These are phyloP conservation scores for Termitomyces sp. DNA, from an alignment of 768 basidiomycete species.

Conservation along the genomic window DNA sequence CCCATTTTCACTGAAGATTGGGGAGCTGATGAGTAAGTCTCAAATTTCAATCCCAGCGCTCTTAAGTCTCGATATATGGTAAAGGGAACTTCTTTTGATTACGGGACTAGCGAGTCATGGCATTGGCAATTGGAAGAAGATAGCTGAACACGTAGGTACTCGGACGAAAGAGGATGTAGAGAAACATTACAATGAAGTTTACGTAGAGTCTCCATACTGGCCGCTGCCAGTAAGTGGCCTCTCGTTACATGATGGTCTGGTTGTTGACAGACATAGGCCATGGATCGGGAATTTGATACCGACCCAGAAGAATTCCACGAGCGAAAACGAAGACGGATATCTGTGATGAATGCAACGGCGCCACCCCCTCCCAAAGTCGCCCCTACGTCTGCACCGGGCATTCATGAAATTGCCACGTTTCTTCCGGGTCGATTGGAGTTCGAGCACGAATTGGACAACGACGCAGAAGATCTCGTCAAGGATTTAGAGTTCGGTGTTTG, in stretches of 20 bases:
- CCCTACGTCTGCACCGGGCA: constrained; percentile 84
- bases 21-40: constrained; percentile 92
- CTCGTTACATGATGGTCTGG: background rate
- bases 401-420: constrained; percentile 89
- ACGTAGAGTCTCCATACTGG: constrained; percentile 74
- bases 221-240: constrained; percentile 64
- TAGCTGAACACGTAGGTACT: constrained; percentile 91
- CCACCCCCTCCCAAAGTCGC: constrained; percentile 61
- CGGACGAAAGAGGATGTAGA: constrained; percentile 92
- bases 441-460: constrained; percentile 95
- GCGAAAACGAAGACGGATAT: constrained; percentile 83
- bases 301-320: constrained; percentile 82
- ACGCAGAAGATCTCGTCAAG: constrained; percentile 92
- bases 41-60: background rate
- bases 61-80: background rate
- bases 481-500: constrained; percentile 96
- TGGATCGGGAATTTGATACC: constrained; percentile 63
- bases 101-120: constrained; percentile 87
- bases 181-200: constrained; percentile 78
- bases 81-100: constrained; percentile 81
- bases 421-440: constrained; percentile 98
- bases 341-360: constrained; percentile 59
- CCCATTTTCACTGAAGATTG: constrained; percentile 94
- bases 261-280: constrained; percentile 23
- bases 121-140: constrained; percentile 94